phyloP scores from a whole-genome alignment of 2,329 filamentous ascomycete species.

The Fusarium sp. region DNA sequence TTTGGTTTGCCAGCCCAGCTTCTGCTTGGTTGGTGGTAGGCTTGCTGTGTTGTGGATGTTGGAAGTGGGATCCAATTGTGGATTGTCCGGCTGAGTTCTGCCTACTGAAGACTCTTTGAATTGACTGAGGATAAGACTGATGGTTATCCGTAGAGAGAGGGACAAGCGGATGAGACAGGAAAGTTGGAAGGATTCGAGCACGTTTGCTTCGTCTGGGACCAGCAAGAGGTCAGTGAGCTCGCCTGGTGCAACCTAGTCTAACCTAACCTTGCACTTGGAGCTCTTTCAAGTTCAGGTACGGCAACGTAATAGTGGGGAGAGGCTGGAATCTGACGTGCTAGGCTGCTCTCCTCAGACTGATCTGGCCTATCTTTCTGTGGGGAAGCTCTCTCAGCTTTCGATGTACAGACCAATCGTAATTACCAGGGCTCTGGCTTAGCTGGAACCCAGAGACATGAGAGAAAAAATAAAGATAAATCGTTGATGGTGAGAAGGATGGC shows the following conservation, averaged over 20 bases:
- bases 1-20: constrained; percentile 32
- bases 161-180: constrained; percentile 16
- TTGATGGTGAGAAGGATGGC: constrained; percentile 11
- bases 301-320: constrained; percentile 37
- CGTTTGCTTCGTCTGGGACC: constrained; percentile 33
- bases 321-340: constrained; percentile 34
- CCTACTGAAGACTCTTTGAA: background rate
- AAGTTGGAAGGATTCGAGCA: constrained; percentile 40
- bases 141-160: background rate
- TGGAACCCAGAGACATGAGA: background rate
- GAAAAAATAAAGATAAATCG: constrained; percentile 17
- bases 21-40: constrained; percentile 37
- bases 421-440: constrained; percentile 1
- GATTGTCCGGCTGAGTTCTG: constrained; percentile 11
- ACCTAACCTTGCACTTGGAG: constrained; percentile 38
- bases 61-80: constrained; percentile 29
- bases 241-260: constrained; percentile 34
- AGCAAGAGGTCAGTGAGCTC: constrained; percentile 46
- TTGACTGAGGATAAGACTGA: constrained; percentile 14
- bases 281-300: constrained; percentile 39
- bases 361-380: constrained; percentile 37
- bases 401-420: constrained; percentile 8
- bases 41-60: constrained; percentile 4
- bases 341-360: constrained; percentile 8
- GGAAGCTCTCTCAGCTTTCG: constrained; percentile 36